Conservation (phyloP, 805 yeast species). For the Saccharomycopsis schoenii region DNA sequence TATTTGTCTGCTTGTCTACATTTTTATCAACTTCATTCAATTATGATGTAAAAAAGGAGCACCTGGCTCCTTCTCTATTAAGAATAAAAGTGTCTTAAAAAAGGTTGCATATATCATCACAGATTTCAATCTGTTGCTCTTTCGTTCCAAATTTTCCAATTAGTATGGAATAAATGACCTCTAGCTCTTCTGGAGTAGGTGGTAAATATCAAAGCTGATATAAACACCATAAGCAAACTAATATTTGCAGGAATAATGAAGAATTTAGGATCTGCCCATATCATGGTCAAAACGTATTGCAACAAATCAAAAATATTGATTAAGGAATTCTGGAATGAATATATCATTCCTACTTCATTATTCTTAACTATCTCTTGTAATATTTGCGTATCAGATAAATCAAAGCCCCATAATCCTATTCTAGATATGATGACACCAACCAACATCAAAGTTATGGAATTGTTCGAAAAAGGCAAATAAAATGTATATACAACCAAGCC, state of each 20-base stretch:
- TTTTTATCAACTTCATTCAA: too few relatives aligned
- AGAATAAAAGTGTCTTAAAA: too few relatives aligned
- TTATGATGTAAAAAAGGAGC: too few relatives aligned
- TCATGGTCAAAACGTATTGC: neutral
- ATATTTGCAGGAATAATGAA: neutral
- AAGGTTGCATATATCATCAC: too few relatives aligned
- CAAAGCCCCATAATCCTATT: constrained; percentile 1
- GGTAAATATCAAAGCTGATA: neutral
- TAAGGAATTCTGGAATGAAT: neutral
- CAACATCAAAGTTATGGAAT: neutral
- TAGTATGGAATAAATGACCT: neutral
- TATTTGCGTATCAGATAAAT: neutral
- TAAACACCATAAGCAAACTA: neutral
- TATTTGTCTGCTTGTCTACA: too few relatives aligned
- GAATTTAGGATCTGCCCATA: neutral
- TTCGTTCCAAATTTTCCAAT: neutral
- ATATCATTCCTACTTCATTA: neutral
- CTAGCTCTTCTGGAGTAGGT: neutral
- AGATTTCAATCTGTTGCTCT: neutral
- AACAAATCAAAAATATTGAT: neutral
- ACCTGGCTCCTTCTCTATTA: too few relatives aligned
- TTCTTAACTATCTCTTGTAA: neutral
- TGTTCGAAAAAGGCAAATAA: neutral
- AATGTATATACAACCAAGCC: neutral
- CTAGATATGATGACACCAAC: neutral